phyloP scores from a whole-genome alignment of 2,329 filamentous ascomycete genomes.

The Aureobasidium musti region DNA sequence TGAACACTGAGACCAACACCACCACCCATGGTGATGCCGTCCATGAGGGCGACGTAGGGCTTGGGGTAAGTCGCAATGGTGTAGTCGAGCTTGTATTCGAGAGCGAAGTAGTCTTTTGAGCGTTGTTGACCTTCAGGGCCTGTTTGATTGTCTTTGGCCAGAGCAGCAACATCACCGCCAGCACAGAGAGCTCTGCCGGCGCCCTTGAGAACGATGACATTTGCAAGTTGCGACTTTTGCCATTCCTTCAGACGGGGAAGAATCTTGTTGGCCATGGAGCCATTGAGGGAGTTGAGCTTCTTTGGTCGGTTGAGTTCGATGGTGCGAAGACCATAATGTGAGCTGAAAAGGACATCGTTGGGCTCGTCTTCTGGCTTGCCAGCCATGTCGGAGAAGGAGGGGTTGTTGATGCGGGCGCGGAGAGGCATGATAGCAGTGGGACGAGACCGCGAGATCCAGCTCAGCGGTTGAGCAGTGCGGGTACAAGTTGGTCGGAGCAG shows the following conservation, averaged over 20 bases:
- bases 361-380: slow-evolving; percentile 66
- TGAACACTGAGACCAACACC: slow-evolving; percentile 93
- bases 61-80: slow-evolving; percentile 91
- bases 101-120: slow-evolving; percentile 83
- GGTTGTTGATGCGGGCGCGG: slow-evolving; percentile 58
- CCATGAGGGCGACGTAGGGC: slow-evolving; percentile 93
- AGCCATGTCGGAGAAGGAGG: slow-evolving; percentile 36
- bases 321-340: slow-evolving; percentile 82
- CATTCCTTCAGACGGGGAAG: slow-evolving; percentile 83
- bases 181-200: slow-evolving; percentile 86
- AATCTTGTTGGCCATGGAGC: slow-evolving; percentile 95
- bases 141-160: slow-evolving; percentile 72
- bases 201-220: slow-evolving; percentile 89
- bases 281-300: slow-evolving; percentile 90
- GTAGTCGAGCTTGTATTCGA: slow-evolving; percentile 96
- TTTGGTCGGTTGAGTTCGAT: slow-evolving; percentile 91
- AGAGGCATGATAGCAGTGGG: slow-evolving; percentile 66
- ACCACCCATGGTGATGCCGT: slow-evolving; percentile 97
- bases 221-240: slow-evolving; percentile 92
- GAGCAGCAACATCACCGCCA: slow-evolving; percentile 81
- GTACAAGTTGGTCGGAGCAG: slow-evolving; percentile 48
- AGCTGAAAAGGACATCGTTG: slow-evolving; percentile 91
- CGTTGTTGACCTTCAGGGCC: slow-evolving; percentile 69
- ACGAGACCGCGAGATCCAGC: slow-evolving; percentile 31
- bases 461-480: slow-evolving; percentile 46